These are phyloP conservation scores for Thalassia testudinum DNA, from an alignment of 116 monocot species.

Conservation along the genomic window DNA sequence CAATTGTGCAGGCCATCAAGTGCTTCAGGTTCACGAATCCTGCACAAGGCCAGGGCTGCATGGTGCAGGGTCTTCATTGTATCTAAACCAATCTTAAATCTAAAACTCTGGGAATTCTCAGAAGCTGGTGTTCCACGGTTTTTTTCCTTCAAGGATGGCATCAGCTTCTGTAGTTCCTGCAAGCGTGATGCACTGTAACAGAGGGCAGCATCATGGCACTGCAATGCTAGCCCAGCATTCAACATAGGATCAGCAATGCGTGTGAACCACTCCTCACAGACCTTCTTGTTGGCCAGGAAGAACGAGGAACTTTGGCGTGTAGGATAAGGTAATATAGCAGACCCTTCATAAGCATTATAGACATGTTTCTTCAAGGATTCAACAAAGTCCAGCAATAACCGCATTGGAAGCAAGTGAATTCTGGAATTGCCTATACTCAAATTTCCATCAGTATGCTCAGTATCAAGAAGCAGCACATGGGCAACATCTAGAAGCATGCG, in stretches of 20 bases:
- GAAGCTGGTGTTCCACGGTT: constrained; percentile 12
- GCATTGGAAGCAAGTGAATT: constrained; percentile 68
- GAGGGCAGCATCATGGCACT: constrained; percentile 62
- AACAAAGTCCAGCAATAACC: constrained; percentile 77
- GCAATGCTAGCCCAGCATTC: constrained; percentile 72
- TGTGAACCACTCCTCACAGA: constrained; percentile 99
- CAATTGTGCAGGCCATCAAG: constrained; percentile 87
- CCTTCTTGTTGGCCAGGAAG: constrained; percentile 86
- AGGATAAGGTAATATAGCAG: constrained; percentile 39
- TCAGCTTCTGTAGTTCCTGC: constrained; percentile 44
- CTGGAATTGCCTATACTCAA: constrained; percentile 37
- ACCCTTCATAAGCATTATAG: constrained; percentile 96
- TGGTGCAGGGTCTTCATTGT: constrained; percentile 52
- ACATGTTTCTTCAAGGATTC: constrained; percentile 95
- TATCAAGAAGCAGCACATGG: constrained; percentile 41
- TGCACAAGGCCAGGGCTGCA: constrained; percentile 70
- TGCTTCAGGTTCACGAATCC: constrained; percentile 60
- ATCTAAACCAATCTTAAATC: constrained; percentile 37
- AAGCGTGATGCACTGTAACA: constrained; percentile 55
- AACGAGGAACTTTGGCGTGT: constrained; percentile 68
- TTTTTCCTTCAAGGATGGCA: constrained; percentile 43
- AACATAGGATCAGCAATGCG: constrained; percentile 93
- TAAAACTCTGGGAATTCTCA: constrained; percentile 31
- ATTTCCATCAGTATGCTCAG: constrained; percentile 43
- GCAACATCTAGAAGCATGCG: constrained; percentile 89